A percentile compares a stretch with the other conserved stretches of the same genome.
phyloP scores from a whole-genome alignment of 129 eudicot species.

The Escallonia herrerae region DNA sequence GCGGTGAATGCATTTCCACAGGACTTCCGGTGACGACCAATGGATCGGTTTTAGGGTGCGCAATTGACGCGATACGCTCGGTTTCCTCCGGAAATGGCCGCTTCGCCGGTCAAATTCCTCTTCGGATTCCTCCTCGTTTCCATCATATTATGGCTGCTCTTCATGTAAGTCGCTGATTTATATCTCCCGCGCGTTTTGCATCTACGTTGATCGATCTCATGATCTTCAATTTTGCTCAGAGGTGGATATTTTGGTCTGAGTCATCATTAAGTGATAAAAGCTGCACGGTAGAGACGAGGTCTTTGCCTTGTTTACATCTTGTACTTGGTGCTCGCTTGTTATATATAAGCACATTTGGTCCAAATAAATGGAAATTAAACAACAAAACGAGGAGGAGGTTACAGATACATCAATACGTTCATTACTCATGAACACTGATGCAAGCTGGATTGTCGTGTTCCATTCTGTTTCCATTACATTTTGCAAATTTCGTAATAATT shows the following conservation, averaged over 20 bases:
- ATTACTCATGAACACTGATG: too few species aligned
- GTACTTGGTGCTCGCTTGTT: too few species aligned
- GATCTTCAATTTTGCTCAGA: neutral
- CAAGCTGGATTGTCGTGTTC: too few species aligned
- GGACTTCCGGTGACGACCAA: neutral
- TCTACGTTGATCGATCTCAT: neutral
- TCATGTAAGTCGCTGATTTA: conserved; percentile 42
- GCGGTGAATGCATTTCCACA: conserved; percentile 1
- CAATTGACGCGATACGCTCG: conserved; percentile 4
- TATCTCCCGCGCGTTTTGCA: neutral
- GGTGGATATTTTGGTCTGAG: neutral
- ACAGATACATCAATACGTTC: too few species aligned
- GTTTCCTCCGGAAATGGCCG: conserved; percentile 29
- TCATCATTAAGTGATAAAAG: neutral
- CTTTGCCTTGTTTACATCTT: too few species aligned
- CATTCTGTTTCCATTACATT: too few species aligned
- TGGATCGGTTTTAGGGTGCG: neutral
- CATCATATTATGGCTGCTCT: conserved; percentile 74
- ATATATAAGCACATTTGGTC: too few species aligned
- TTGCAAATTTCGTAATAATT: too few species aligned
- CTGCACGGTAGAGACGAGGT: neutral
- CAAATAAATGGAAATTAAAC: too few species aligned
- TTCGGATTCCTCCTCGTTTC: conserved; percentile 75
- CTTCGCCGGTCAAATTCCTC: conserved; percentile 80
- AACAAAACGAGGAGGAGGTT: too few species aligned